Base-by-base conservation (phyloP, 2,329 filamentous ascomycete genomes). In the Aspergillus cejpii region DNA sequence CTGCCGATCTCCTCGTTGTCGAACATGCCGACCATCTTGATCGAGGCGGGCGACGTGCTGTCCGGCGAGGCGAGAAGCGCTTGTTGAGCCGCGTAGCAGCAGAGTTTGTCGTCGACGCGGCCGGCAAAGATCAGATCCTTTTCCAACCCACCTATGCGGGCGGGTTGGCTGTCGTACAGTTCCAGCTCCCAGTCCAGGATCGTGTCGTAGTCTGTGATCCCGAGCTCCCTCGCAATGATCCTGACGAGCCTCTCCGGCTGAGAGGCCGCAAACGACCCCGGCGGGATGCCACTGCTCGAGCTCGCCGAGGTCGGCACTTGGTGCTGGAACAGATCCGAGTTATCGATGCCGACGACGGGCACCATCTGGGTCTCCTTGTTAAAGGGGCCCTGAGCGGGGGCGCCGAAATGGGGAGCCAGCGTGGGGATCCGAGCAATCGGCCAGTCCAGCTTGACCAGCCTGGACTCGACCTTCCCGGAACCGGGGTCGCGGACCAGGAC, bases 111-210 rank as follows among this genome's bases (percentile, higher is more conserved):
- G 64, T 98, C 92, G 55, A 97, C 92, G 43, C 92, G 85, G 47
- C 91, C 90, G 6, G 87, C 91, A 53, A 91, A 95, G 68, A 98
- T 94, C 65, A 98, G 84, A 58, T 97, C 91, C 64, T 85, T 87
- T 58, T 94, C 87, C 45, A 98, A 68, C 10, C 92, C 92, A 53
- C 87, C 84, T 14, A 88, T 78, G 31, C 84, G 81, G 1, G 90
- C 90, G 6, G 90, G 87, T 64, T 96, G 89, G 3, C 80, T 79
- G 68, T 97, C 92, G 63, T 85, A 98, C 24, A 98, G 83, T 70
- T 98, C 92, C 28, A 97, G 80, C 63, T 98, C 92, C 92, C 92
- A 98, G 72, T 92, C 94, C 45, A 95, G 73, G 51, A 98, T 95
- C 41, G 76, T 79, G 55, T 75, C 78, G 63, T 84, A 82, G 49